These are phyloP conservation scores for Taxillus chinensis DNA, from an alignment of 164 flowering plant species.

Conservation along the genomic window DNA sequence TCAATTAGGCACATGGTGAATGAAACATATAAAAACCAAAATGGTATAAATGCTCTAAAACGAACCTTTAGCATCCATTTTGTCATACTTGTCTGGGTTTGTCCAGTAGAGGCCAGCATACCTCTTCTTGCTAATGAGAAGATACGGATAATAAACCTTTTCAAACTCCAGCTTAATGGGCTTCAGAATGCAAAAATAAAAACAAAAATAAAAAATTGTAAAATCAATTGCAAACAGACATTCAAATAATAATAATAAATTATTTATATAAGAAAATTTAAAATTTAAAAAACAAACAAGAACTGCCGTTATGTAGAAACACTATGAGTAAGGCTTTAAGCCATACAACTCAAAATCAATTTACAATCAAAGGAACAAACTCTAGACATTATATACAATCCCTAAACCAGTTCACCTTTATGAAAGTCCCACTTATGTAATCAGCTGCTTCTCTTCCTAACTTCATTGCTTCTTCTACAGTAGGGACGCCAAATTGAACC, in stretches of 20 bases:
- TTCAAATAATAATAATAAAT: not conserved
- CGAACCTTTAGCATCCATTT: conserved; percentile 97
- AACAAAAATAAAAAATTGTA: not conserved
- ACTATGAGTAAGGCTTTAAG: too few species aligned
- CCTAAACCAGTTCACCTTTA: conserved; percentile 28
- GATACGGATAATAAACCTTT: conserved; percentile 94
- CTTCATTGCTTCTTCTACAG: conserved; percentile 79
- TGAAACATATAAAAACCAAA: not conserved
- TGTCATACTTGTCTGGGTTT: conserved; percentile 82
- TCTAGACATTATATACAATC: too few species aligned
- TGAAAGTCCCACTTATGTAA: conserved; percentile 78
- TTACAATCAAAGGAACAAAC: not conserved
- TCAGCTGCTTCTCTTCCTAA: conserved; percentile 98
- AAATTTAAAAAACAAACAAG: too few species aligned
- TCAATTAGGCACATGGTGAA: conserved; percentile 3
- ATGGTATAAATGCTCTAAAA: not conserved
- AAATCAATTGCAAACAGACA: not conserved
- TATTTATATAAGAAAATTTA: too few species aligned
- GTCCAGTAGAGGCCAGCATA: conserved; percentile 98
- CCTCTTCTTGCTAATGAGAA: conserved; percentile 93
- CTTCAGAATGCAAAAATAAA: conserved; percentile 26
- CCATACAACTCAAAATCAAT: not conserved
- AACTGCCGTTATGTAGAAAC: too few species aligned
- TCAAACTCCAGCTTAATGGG: conserved; percentile 98
- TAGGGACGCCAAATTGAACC: conserved; percentile 91